Percentiles rank a stretch among this genome's conserved stretches.
phyloP scores from a whole-genome alignment of 306 rosid species.

The Quercus cerris region DNA sequence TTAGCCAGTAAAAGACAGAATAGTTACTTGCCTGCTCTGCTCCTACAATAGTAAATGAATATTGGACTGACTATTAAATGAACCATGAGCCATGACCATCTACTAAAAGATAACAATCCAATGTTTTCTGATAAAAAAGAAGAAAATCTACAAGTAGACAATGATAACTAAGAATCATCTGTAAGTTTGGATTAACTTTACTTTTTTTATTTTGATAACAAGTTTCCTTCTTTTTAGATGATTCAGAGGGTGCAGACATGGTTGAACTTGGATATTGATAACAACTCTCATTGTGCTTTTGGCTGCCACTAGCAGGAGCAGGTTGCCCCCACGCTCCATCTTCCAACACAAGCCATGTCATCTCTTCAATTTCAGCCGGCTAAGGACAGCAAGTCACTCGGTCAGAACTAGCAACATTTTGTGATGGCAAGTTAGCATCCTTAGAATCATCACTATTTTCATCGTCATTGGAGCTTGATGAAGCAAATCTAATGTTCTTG shows the following conservation, averaged over 20 bases:
- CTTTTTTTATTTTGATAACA: too few relatives aligned
- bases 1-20: slow-evolving; percentile 6
- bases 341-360: slow-evolving; percentile 58
- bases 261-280: slow-evolving; percentile 15
- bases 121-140: background rate
- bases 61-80: too few relatives aligned
- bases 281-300: slow-evolving; percentile 22
- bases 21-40: background rate
- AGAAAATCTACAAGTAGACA: too few relatives aligned
- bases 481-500: slow-evolving; percentile 61
- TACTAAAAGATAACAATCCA: background rate
- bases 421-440: slow-evolving; percentile 32
- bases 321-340: slow-evolving; percentile 27
- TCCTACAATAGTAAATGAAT: background rate
- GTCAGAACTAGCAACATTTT: slow-evolving; percentile 44
- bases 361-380: slow-evolving; percentile 83
- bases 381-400: slow-evolving; percentile 81
- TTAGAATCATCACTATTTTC: too few relatives aligned
- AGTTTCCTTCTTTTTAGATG: slow-evolving; percentile 13
- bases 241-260: slow-evolving; percentile 26
- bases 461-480: slow-evolving; percentile 19
- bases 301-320: slow-evolving; percentile 33
- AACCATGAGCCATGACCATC: too few relatives aligned
- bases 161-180: too few relatives aligned
- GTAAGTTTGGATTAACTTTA: too few relatives aligned